These are phyloP conservation scores for Cornus suecica DNA, from an alignment of 148 eudicot genomes.

Conservation along the genomic window DNA sequence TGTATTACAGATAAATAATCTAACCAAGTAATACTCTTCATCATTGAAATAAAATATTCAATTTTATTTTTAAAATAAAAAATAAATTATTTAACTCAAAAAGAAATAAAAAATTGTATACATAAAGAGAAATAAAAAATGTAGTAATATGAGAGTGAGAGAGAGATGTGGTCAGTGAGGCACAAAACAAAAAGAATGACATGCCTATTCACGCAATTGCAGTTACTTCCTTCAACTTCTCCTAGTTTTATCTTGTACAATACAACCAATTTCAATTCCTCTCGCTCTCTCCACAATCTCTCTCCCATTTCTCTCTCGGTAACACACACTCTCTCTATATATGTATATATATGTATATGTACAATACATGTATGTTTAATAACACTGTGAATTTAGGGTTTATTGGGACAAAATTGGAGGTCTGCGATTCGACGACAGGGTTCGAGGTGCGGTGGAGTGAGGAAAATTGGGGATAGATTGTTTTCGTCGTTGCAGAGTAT, in stretches of 20 bases:
- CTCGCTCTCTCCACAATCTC: conserved; percentile 16
- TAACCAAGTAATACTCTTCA: too few relatives aligned
- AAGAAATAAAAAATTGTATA: too few relatives aligned
- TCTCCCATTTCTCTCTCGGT: conserved; percentile 10
- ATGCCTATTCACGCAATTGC: conserved; percentile 30
- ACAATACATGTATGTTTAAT: not conserved
- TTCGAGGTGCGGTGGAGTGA: conserved; percentile 19
- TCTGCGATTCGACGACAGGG: conserved; percentile 29
- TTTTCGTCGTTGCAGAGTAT: conserved; percentile 20
- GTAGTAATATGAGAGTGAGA: not conserved
- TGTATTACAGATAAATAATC: too few relatives aligned
- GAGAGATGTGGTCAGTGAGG: conserved; percentile 30
- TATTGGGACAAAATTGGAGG: conserved; percentile 29
- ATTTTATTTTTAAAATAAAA: too few relatives aligned
- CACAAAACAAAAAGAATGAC: conserved; percentile 47
- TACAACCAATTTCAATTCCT: conserved; percentile 7
- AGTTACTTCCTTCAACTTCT: conserved; percentile 9
- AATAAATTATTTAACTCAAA: too few relatives aligned
- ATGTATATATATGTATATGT: not conserved
- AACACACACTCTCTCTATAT: conserved; percentile 5
- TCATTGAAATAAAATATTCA: too few relatives aligned
- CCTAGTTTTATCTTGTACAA: not conserved
- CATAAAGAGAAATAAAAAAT: not conserved
- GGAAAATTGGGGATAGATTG: conserved; percentile 28
- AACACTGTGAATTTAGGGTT: conserved; percentile 42